Conservation (phyloP, 805 yeast species). For the Wickerhamomyces sydowiorum region DNA sequence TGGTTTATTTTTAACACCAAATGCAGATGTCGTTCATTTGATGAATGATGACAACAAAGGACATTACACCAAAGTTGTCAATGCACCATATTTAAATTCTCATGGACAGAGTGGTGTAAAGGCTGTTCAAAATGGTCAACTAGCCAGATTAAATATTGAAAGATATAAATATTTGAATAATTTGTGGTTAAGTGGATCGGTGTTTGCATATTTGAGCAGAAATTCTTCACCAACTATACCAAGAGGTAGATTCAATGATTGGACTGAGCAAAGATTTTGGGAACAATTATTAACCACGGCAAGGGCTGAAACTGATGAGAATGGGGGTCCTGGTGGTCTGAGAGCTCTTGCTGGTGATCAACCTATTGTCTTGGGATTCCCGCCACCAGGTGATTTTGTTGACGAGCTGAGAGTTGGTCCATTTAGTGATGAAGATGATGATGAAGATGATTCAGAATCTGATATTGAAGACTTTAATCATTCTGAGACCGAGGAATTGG, state of each 20-base stretch:
- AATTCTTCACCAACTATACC: slow-evolving; percentile 1
- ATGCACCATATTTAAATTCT: slow-evolving; percentile 66
- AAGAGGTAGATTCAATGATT: background rate
- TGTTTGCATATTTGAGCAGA: slow-evolving; percentile 42
- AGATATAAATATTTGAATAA: slow-evolving; percentile 54
- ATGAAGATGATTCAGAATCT: background rate
- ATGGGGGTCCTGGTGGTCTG: background rate
- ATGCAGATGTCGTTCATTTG: slow-evolving; percentile 26
- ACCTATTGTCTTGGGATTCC: slow-evolving; percentile 5
- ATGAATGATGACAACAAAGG: slow-evolving; percentile 15
- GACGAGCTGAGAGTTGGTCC: slow-evolving; percentile 16
- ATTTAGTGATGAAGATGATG: slow-evolving; percentile 11
- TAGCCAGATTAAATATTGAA: slow-evolving; percentile 44
- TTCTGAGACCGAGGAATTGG: background rate
- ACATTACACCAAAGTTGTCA: slow-evolving; percentile 32
- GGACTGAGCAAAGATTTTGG: background rate
- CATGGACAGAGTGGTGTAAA: slow-evolving; percentile 71
- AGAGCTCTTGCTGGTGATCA: slow-evolving; percentile 6
- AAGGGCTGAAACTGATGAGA: background rate
- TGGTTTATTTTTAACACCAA: slow-evolving; percentile 31
- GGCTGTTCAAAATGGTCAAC: slow-evolving; percentile 46
- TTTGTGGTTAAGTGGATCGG: slow-evolving; percentile 57
- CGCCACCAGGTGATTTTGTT: slow-evolving; percentile 2
- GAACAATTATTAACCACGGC: background rate
- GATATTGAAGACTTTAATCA: background rate